Evolutionary conservation across 345 rosid genomes (phyloP).

Genomic region (Raphanus raphanistrum): DNA sequence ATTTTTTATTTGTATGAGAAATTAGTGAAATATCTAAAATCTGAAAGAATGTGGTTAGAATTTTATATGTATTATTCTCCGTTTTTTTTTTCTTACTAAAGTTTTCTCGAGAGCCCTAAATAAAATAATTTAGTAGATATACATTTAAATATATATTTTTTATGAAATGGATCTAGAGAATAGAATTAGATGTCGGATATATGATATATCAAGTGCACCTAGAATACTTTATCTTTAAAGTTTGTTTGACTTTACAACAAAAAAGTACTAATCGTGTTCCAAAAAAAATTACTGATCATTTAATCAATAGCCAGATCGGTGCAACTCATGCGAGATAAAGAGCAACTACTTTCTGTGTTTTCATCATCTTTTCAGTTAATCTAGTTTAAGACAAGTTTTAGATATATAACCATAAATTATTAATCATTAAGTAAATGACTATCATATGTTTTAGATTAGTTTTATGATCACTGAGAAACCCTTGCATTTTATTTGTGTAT

Average conservation of each 20-base stretch:
- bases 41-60: background rate
- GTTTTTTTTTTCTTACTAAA: background rate
- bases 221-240: background rate
- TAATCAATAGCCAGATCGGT: slow-evolving; percentile 6
- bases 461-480: background rate
- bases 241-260: background rate
- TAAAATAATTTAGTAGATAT: background rate
- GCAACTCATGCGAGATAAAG: background rate
- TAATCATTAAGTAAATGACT: background rate
- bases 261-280: background rate
- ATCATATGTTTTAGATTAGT: background rate
- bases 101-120: background rate
- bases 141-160: background rate
- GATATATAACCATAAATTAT: background rate
- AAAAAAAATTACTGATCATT: too few relatives aligned
- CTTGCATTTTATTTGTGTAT: background rate
- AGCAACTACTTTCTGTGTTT: background rate
- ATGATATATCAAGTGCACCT: background rate
- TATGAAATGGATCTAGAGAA: background rate
- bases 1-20: background rate
- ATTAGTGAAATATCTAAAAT: background rate
- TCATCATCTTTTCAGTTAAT: background rate
- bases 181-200: background rate
- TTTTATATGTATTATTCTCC: background rate
- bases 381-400: background rate